These are phyloP conservation scores for Trichoderma sp. DNA, from an alignment of 2,329 filamentous ascomycete species.

Conservation along the genomic window DNA sequence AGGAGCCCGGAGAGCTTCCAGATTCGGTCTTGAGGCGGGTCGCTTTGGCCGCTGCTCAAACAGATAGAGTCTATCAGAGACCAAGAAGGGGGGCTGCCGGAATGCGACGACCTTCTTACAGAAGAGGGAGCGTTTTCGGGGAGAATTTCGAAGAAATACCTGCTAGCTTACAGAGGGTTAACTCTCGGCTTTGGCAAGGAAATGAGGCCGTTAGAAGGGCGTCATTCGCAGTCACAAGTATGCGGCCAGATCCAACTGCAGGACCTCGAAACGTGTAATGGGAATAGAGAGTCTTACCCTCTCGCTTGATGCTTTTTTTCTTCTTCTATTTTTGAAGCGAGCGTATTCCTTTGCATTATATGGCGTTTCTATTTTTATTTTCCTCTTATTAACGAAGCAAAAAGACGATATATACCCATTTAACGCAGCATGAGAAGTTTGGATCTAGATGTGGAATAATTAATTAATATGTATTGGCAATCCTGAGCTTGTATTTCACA, in stretches of 20 bases:
- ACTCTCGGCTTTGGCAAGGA: constrained; percentile 44
- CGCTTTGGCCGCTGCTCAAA: constrained; percentile 17
- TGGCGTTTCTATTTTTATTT: background rate
- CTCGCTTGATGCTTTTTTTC: background rate
- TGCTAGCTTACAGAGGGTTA: constrained; percentile 52
- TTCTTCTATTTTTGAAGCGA: background rate
- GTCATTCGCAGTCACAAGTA: background rate
- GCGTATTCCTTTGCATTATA: background rate
- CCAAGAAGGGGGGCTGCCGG: constrained; percentile 30
- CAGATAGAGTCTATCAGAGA: constrained; percentile 31
- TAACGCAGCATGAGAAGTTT: background rate
- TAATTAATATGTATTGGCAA: background rate
- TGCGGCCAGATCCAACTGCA: background rate
- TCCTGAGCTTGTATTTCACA: background rate
- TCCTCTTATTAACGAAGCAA: background rate
- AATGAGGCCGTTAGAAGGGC: constrained; percentile 40
- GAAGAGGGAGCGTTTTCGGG: constrained; percentile 31
- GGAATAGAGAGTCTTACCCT: too few relatives aligned
- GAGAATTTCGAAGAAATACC: constrained; percentile 48
- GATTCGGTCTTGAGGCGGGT: constrained; percentile 30
- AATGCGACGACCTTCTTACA: constrained; percentile 32
- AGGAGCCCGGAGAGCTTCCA: constrained; percentile 22
- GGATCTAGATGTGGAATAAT: background rate
- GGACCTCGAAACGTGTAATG: background rate
- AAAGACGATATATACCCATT: background rate